Conservation (phyloP, 2,329 filamentous ascomycete genomes). For the Cadophora luteo-olivacea region DNA sequence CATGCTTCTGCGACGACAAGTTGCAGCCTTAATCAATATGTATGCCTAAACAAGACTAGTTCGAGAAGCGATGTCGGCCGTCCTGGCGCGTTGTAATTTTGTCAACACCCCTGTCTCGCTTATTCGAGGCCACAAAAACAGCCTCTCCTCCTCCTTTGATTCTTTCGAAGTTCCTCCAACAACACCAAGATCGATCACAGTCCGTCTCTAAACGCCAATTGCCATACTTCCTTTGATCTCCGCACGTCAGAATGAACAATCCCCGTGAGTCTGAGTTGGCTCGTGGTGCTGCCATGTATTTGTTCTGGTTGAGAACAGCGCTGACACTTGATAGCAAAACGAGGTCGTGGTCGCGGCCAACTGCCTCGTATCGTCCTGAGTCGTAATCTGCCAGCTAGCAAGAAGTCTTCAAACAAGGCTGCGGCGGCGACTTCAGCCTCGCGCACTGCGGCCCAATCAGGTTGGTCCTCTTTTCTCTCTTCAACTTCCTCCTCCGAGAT, state of each 20-base stretch:
- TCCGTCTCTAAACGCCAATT: background rate
- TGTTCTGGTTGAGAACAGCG: background rate
- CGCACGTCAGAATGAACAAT: background rate
- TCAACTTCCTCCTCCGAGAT: background rate
- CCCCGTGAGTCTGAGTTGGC: slow-evolving; percentile 1
- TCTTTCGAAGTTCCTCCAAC: background rate
- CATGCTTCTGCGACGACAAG: background rate
- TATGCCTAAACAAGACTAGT: background rate
- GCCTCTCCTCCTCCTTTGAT: background rate
- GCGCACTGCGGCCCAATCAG: background rate
- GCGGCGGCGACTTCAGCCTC: background rate
- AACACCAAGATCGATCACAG: background rate
- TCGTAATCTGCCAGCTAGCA: background rate
- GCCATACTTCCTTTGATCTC: background rate
- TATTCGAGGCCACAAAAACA: slow-evolving; percentile 2
- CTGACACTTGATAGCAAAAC: slow-evolving; percentile 7
- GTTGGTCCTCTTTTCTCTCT: background rate
- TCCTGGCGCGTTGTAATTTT: background rate
- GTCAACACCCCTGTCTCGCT: background rate
- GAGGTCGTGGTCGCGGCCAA: background rate
- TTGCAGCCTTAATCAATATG: background rate
- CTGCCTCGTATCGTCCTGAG: background rate
- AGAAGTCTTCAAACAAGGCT: background rate
- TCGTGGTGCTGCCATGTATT: background rate
- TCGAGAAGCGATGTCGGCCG: background rate